phyloP scores from a whole-genome alignment of 108 stramenopile species.

The Fragilaria radians region DNA sequence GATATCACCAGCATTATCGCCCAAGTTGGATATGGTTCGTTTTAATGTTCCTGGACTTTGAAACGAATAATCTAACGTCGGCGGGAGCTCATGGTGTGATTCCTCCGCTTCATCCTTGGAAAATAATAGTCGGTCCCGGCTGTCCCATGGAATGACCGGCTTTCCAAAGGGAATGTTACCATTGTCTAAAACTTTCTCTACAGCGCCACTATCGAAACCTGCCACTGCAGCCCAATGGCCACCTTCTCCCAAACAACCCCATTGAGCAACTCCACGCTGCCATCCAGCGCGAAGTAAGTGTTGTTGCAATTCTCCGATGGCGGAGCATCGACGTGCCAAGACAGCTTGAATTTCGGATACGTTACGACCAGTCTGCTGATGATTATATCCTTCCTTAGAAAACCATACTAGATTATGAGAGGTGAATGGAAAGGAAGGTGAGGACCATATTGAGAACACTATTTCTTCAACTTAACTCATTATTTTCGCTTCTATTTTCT shows the following conservation, averaged over 20 bases:
- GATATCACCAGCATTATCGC: background rate
- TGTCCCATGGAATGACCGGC: background rate
- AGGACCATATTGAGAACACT: background rate
- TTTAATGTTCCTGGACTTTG: background rate
- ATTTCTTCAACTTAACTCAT: background rate
- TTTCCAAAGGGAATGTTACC: background rate
- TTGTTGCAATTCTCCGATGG: conserved; percentile 79
- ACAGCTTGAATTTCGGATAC: conserved; percentile 84
- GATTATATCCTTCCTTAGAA: conserved; percentile 45
- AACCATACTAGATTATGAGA: conserved; percentile 41
- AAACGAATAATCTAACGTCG: background rate
- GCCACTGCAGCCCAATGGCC: conserved; percentile 73
- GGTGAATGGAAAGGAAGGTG: background rate
- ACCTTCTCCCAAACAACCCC: conserved; percentile 77
- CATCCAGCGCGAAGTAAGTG: conserved; percentile 66
- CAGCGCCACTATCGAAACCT: conserved; percentile 50
- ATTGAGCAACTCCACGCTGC: conserved; percentile 75
- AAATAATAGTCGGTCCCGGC: background rate
- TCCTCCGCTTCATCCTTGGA: background rate
- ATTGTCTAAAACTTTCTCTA: conserved; percentile 14
- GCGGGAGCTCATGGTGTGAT: background rate
- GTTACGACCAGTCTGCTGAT: conserved; percentile 56
- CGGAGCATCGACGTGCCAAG: conserved; percentile 61
- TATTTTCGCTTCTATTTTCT: background rate
- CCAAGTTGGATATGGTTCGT: background rate